Evolutionary conservation across 441 rosid genomes (phyloP).

Genomic region (Pelargonium myrrhifolium): DNA sequence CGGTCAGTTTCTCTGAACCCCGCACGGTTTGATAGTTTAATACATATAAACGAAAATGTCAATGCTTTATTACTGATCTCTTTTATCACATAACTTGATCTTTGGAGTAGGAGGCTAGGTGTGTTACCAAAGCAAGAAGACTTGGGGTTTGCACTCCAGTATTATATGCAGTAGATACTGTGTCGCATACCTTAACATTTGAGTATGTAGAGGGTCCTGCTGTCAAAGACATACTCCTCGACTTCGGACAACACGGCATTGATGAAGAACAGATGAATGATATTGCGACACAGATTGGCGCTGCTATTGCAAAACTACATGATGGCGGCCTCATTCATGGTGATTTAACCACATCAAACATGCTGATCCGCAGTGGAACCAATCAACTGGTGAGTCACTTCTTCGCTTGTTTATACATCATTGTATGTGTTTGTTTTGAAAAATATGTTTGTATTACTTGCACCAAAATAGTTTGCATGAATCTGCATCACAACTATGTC

Average conservation of each 20-base stretch:
- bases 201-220: conserved; percentile 71
- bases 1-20: conserved; percentile 43
- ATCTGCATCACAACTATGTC: conserved; percentile 15
- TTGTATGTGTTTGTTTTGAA: not conserved
- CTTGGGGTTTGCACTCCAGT: conserved; percentile 76
- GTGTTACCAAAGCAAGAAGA: conserved; percentile 86
- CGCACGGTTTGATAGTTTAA: not conserved
- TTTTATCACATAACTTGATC: conserved; percentile 1
- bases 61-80: not conserved
- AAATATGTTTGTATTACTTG: too few relatives aligned
- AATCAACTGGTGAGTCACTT: conserved; percentile 52
- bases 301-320: conserved; percentile 74
- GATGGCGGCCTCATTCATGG: conserved; percentile 96
- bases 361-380: conserved; percentile 53
- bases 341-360: conserved; percentile 85
- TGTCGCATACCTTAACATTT: conserved; percentile 51
- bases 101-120: conserved; percentile 69
- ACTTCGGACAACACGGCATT: conserved; percentile 54
- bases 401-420: not conserved
- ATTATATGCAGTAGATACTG: conserved; percentile 64
- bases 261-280: conserved; percentile 55
- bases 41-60: not conserved
- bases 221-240: conserved; percentile 61
- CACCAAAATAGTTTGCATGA: not conserved
- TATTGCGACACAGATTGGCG: conserved; percentile 74